Base-by-base conservation (phyloP, 257 asterid species). In the Datura wrightii region DNA sequence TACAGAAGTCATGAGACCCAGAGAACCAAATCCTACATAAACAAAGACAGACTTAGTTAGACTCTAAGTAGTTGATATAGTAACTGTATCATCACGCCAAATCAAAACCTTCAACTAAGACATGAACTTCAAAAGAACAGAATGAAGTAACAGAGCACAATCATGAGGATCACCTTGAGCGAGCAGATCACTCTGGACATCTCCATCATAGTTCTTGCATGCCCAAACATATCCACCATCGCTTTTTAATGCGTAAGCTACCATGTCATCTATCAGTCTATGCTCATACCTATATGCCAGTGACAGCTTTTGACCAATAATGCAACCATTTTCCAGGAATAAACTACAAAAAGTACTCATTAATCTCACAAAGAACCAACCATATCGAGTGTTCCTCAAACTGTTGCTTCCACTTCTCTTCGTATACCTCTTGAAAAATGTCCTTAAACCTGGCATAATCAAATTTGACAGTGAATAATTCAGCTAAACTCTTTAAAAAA, bases 181-280 rank as follows among this genome's bases (percentile, higher is more conserved):
- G 78, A 95, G 97, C 85, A 95, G 88, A 93, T 95, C 99, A 91
- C 99, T 94, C 83, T 92, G 99, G 55, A 94, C 99, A 84, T 95
- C 99, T 85, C 99, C 99, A 82, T 95, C 99, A 84, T 95, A 95
- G 90, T 95, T 95, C 83, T 95, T 95, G 91, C 99, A 95, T 46
- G 99, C 98, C 99, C 99, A 95, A 85, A 95, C 99, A 85, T 93
- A 94, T 86, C 97, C 99, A 70, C 99, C 99, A 39, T 93, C 97
- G 69, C 98, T 95, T 92, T 95, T 95, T 86, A 95, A 24, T 6
- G 94, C 98, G 88, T 95, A 95, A 41, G 99, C 99, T 80, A 95
- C 99, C 99, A 95, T 95, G 89, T 95, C 99, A 92, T 95, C 99
- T 80, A 95, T 95, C 90, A 95, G 87, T 31, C 99, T 94, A 89